phyloP scores from a whole-genome alignment of 768 basidiomycete genomes.

The Lactarius psammicola region DNA sequence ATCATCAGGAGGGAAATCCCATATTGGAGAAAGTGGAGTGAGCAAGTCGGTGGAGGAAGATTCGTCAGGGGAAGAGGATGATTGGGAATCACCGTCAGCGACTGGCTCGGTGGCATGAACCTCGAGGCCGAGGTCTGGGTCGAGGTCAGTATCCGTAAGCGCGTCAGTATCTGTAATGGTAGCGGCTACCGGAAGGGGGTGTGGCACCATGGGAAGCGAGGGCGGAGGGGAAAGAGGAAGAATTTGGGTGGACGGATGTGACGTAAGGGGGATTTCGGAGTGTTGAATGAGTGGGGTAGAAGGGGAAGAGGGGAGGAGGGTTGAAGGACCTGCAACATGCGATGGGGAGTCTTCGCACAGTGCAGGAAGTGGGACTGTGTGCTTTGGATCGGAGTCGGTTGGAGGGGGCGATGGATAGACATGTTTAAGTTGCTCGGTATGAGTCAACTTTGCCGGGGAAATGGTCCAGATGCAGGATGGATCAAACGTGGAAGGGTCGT shows the following conservation, averaged over 20 bases:
- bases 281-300: background rate
- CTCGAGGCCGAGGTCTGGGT: constrained; percentile 10
- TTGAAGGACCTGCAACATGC: constrained; percentile 10
- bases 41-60: constrained; percentile 12
- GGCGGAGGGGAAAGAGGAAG: constrained; percentile 28
- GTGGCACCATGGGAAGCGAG: constrained; percentile 26
- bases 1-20: constrained; percentile 17
- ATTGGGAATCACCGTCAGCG: constrained; percentile 10
- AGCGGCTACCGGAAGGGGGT: constrained; percentile 22
- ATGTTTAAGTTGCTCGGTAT: constrained; percentile 14
- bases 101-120: background rate
- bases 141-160: background rate
- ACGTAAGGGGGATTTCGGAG: constrained; percentile 20
- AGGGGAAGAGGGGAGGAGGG: constrained; percentile 2
- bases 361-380: constrained; percentile 28
- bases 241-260: constrained; percentile 18
- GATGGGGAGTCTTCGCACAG: constrained; percentile 21
- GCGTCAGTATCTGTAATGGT: constrained; percentile 2
- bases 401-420: constrained; percentile 29
- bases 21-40: constrained; percentile 23
- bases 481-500: constrained; percentile 25
- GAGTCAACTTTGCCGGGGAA: constrained; percentile 1
- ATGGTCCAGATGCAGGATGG: constrained; percentile 13
- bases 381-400: constrained; percentile 30
- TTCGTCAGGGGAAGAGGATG: constrained; percentile 18